phyloP scores from a whole-genome alignment of 140 eudicot species.

The Stevia rebaudiana region DNA sequence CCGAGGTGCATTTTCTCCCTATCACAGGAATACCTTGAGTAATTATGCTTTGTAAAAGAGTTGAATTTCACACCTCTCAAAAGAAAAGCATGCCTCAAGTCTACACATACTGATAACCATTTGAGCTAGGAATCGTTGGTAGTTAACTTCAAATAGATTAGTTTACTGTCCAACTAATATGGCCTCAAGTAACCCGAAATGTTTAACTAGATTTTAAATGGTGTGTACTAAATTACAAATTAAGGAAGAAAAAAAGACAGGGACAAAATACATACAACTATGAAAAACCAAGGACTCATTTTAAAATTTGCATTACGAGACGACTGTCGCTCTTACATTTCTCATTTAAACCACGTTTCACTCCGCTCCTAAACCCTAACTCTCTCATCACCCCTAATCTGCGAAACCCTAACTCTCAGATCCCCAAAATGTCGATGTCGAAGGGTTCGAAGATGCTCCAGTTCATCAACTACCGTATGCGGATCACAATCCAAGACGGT shows the following conservation, averaged over 20 bases:
- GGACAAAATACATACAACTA: neutral
- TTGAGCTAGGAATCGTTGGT: too few species aligned
- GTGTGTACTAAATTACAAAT: too few species aligned
- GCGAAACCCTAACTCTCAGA: conserved; percentile 22
- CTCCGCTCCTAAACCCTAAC: conserved; percentile 8
- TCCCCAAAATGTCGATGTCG: conserved; percentile 83
- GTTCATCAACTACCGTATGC: conserved; percentile 91
- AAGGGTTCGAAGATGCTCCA: conserved; percentile 95
- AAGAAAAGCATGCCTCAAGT: too few species aligned
- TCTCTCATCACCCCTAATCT: neutral
- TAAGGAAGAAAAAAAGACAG: neutral
- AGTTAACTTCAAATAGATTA: too few species aligned
- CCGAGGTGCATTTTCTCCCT: too few species aligned
- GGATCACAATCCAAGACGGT: conserved; percentile 87
- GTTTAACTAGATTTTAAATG: too few species aligned
- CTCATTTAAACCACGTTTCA: conserved; percentile 16
- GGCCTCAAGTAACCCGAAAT: too few species aligned
- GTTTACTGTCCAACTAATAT: too few species aligned
- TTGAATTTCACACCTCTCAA: too few species aligned
- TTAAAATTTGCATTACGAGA: neutral
- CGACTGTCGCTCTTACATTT: neutral
- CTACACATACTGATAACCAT: too few species aligned
- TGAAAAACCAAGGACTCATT: neutral
- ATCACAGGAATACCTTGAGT: too few species aligned
- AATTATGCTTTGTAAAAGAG: too few species aligned